Base-by-base conservation (phyloP, 345 rosid species). In the Litchi chinensis region DNA sequence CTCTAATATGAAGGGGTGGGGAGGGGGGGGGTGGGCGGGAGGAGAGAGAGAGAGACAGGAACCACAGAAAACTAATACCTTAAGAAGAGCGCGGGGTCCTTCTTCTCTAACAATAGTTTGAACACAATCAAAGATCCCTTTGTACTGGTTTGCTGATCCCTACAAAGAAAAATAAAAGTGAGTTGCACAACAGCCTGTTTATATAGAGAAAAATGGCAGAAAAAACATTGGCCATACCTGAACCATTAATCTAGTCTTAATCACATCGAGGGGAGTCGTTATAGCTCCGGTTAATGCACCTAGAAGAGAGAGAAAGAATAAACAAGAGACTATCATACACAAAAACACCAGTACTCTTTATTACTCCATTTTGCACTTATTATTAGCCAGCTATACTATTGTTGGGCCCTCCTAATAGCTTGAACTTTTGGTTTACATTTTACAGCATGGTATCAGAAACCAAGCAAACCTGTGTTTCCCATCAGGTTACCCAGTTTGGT, bases 251-350 rank as follows among this genome's bases (percentile, higher is more conserved):
- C 99, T 93, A 64, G 99, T 96, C 87, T 96, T 96, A 76, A 96
- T 91, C 80, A 96, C 98, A 84, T 94, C 99, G 15, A 93, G 97
- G 8, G 99, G 99, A 68, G 99, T 94, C 71, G 99, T 96, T 79
- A 94, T 88, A 60, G 98, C 99, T 84, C 98, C 99, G 15, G 99
- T 96, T 68, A 94, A 80, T 68, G 98, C 99, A 79, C 98, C 99
- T 94, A 50, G 68, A 79, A 32, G n/a, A 69, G 40, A 15, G 28
- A 65, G 39, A 65, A 3, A 52, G 11, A 32, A 10, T 19, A 56
- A 5, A 22, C 13, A 64, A 39, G 41, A 5, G 12, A 21, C 5
- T 41, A 65, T 32, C 41, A 48, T 10, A 28, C 12, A 39, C 28
- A 39, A 37, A 9, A 54, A 71, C 10, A 73, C n/a, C 39, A 15